phyloP scores from a whole-genome alignment of 2,329 filamentous ascomycete species.

The Talaromyces islandicus region DNA sequence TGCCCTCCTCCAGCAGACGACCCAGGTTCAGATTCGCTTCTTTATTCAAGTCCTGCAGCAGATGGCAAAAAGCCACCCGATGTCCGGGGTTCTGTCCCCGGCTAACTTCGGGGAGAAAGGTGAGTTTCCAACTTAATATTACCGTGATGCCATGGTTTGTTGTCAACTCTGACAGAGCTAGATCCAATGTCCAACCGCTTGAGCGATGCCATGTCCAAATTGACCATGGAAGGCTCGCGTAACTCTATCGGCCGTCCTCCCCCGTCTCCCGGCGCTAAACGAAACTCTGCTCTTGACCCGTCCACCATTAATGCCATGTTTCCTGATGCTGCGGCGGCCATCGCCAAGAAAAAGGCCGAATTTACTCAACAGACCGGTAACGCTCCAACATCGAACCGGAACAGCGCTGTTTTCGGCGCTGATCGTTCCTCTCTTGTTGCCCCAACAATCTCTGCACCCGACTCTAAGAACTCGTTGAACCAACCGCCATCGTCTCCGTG shows the following conservation, averaged over 20 bases:
- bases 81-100: slow-evolving; percentile 91
- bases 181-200: slow-evolving; percentile 96
- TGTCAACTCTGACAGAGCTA: slow-evolving; percentile 34
- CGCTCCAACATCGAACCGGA: slow-evolving; percentile 83
- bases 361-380: slow-evolving; percentile 94
- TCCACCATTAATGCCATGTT: slow-evolving; percentile 98
- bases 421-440: slow-evolving; percentile 68
- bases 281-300: slow-evolving; percentile 88
- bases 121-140: slow-evolving; percentile 35
- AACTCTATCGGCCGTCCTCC: slow-evolving; percentile 80
- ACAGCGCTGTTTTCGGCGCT: slow-evolving; percentile 69
- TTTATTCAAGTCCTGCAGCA: slow-evolving; percentile 98
- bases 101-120: slow-evolving; percentile 92
- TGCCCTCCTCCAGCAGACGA: slow-evolving; percentile 93
- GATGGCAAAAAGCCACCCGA: slow-evolving; percentile 97
- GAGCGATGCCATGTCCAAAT: slow-evolving; percentile 93
- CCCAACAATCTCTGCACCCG: slow-evolving; percentile 66
- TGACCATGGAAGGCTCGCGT: slow-evolving; percentile 74
- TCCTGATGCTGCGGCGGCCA: slow-evolving; percentile 94
- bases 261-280: slow-evolving; percentile 71
- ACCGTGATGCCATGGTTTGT: background rate
- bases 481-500: slow-evolving; percentile 75
- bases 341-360: slow-evolving; percentile 95
- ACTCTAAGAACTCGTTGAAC: slow-evolving; percentile 56
- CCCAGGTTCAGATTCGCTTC: slow-evolving; percentile 97